phyloP scores from a whole-genome alignment of 257 asterid genomes.

The Plantago elongata region DNA sequence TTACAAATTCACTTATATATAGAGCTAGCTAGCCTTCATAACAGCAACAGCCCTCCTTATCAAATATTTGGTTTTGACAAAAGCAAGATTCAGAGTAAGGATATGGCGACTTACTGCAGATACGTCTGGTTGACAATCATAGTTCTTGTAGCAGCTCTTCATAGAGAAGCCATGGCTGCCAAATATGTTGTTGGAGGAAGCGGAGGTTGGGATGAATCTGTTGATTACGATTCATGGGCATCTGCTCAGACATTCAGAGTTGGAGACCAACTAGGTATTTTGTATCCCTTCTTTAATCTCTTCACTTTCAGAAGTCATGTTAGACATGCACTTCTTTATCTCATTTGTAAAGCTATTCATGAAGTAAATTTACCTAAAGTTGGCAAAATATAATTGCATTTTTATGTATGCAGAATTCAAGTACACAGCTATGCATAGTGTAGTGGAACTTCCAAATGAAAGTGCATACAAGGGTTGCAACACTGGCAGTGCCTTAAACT shows the following conservation, averaged over 20 bases:
- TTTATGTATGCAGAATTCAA: constrained; percentile 43
- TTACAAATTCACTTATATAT: constrained; percentile 16
- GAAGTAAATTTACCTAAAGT: too few relatives aligned
- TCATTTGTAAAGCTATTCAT: too few relatives aligned
- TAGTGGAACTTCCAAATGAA: constrained; percentile 56
- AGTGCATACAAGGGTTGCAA: constrained; percentile 67
- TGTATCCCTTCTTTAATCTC: neutral
- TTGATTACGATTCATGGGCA: constrained; percentile 68
- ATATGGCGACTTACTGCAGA: constrained; percentile 29
- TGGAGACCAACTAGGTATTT: constrained; percentile 71
- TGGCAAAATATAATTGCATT: neutral
- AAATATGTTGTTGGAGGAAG: constrained; percentile 70
- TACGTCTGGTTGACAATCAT: constrained; percentile 9
- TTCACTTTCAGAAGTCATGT: neutral
- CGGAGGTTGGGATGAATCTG: constrained; percentile 84
- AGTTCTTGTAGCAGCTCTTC: constrained; percentile 7
- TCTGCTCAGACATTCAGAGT: constrained; percentile 67
- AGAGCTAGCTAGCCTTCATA: neutral
- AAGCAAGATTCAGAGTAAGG: neutral
- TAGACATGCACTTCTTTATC: too few relatives aligned
- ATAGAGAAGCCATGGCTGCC: constrained; percentile 37
- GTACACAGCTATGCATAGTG: constrained; percentile 67
- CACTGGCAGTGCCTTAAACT: constrained; percentile 38
- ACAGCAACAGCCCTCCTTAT: neutral
- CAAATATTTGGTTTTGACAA: neutral